These are phyloP conservation scores for Thalassia testudinum DNA, from an alignment of 116 monocot species.

Conservation along the genomic window DNA sequence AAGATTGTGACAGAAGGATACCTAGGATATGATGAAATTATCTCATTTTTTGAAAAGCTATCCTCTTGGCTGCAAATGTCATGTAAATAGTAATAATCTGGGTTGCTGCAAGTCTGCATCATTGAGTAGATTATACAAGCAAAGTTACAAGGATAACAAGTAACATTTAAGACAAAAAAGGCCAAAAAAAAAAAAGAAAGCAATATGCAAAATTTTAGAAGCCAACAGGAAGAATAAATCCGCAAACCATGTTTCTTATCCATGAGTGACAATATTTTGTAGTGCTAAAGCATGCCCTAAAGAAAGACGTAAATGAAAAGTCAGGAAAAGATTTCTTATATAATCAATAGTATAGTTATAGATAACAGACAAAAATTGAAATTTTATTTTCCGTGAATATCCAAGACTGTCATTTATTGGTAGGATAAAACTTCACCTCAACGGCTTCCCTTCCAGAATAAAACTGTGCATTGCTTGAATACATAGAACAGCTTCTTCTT, in stretches of 20 bases:
- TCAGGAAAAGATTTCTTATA: too few relatives aligned
- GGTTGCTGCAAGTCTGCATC: constrained; percentile 77
- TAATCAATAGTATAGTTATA: too few relatives aligned
- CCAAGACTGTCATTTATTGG: too few relatives aligned
- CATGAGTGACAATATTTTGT: constrained; percentile 67
- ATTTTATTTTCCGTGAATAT: too few relatives aligned
- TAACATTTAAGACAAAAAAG: too few relatives aligned
- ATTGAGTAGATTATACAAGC: too few relatives aligned
- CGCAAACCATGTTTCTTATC: constrained; percentile 52
- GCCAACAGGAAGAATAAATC: too few relatives aligned
- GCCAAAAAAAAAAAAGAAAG: too few relatives aligned
- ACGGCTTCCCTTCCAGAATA: constrained; percentile 73
- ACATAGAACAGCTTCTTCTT: constrained; percentile 91
- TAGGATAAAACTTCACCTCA: constrained; percentile 29
- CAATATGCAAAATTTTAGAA: too few relatives aligned
- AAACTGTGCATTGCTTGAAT: constrained; percentile 93
- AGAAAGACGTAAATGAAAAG: neutral
- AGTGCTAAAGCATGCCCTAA: constrained; percentile 73
- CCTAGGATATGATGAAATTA: constrained; percentile 91
- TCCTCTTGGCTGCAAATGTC: constrained; percentile 88
- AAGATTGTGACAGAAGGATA: constrained; percentile 3
- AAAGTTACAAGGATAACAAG: too few relatives aligned
- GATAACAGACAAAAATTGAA: too few relatives aligned
- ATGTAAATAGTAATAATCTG: constrained; percentile 98
- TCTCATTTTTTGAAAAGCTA: constrained; percentile 95